Evolutionary conservation across 2,329 filamentous ascomycete genomes (phyloP).

Genomic region (Neofusicoccum parvum): DNA sequence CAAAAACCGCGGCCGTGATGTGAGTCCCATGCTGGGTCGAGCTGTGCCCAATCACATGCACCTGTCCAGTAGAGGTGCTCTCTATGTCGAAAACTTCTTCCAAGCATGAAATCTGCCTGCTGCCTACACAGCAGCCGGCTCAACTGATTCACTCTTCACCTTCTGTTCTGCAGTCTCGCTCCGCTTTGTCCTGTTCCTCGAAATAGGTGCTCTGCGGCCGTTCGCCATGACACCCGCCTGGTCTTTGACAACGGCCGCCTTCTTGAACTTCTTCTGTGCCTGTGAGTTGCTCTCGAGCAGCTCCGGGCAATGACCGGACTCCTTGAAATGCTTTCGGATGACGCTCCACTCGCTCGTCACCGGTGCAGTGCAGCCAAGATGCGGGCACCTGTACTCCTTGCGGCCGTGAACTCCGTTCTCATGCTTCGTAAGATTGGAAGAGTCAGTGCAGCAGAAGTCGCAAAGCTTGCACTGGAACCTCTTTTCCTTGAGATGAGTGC

Average conservation of each 20-base stretch:
- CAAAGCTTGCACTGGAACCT: constrained; percentile 42
- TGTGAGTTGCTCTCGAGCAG: constrained; percentile 37
- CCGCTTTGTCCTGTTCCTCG: constrained; percentile 16
- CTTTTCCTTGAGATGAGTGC: constrained; percentile 40
- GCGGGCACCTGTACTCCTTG: constrained; percentile 35
- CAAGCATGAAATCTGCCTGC: too few species aligned
- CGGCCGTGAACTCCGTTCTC: constrained; percentile 26
- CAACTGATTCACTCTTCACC: constrained; percentile 6
- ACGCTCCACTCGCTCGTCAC: constrained; percentile 44
- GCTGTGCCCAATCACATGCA: neutral
- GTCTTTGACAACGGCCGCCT: constrained; percentile 18
- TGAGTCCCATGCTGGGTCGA: too few species aligned
- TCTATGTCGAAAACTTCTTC: too few species aligned
- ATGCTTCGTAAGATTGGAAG: constrained; percentile 41
- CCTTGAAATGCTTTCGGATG: constrained; percentile 41
- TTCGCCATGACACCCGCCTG: constrained; percentile 20
- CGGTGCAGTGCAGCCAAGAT: constrained; percentile 40
- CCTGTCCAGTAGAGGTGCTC: neutral
- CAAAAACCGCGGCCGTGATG: neutral
- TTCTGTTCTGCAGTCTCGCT: constrained; percentile 15
- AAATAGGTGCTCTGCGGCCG: constrained; percentile 19
- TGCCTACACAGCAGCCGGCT: neutral
- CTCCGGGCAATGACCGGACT: constrained; percentile 38
- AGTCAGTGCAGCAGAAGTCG: constrained; percentile 41
- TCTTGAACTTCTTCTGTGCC: constrained; percentile 35